phyloP scores from a whole-genome alignment of 2,329 filamentous ascomycete species.

The Fusarium proliferatum region DNA sequence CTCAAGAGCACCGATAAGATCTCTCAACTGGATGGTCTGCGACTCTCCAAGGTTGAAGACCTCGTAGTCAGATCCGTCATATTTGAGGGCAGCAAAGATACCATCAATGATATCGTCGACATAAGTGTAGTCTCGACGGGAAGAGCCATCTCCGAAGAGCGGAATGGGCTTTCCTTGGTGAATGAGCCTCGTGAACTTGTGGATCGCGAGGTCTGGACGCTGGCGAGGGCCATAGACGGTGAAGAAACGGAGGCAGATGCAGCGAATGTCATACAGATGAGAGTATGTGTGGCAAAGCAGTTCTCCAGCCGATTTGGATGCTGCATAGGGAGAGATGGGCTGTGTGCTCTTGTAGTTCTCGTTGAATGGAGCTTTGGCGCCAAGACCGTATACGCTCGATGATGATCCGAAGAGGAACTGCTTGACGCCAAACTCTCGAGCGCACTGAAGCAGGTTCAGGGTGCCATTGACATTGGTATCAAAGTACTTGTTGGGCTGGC shows the following conservation, averaged over 20 bases:
- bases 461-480: constrained; percentile 17
- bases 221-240: constrained; percentile 16
- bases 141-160: background rate
- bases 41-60: constrained; percentile 19
- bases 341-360: constrained; percentile 3
- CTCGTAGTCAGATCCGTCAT: background rate
- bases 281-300: constrained; percentile 12
- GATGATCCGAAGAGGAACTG: constrained; percentile 20
- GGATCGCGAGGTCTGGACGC: constrained; percentile 10
- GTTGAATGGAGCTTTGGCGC: constrained; percentile 9
- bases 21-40: constrained; percentile 2
- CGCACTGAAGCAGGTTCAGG: constrained; percentile 7
- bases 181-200: constrained; percentile 20
- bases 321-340: constrained; percentile 7
- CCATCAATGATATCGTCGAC: constrained; percentile 9
- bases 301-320: constrained; percentile 4
- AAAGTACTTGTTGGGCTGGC: constrained; percentile 1
- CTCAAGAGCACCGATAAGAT: background rate
- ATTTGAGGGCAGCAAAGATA: constrained; percentile 1
- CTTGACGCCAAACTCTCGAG: constrained; percentile 2
- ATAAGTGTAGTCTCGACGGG: constrained; percentile 9
- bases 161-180: constrained; percentile 15
- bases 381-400: constrained; percentile 5
- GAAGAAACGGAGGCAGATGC: constrained; percentile 17
- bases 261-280: constrained; percentile 8